phyloP scores from a whole-genome alignment of 768 basidiomycete genomes.

The Kwoniella pini region DNA sequence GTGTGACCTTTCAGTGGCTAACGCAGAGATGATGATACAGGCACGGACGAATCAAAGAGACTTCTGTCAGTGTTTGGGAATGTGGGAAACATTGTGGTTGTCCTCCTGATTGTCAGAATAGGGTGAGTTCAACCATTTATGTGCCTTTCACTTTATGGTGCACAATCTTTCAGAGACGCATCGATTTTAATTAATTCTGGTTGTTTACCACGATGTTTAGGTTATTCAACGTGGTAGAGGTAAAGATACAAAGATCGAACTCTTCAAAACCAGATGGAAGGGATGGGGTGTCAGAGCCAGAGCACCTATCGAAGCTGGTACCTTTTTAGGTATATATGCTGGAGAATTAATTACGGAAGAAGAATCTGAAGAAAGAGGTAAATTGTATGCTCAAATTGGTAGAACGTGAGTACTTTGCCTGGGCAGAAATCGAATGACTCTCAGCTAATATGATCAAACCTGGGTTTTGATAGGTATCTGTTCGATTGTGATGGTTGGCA shows the following conservation, averaged over 20 bases:
- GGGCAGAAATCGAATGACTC: too few species aligned
- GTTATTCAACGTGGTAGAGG: slow-evolving; percentile 80
- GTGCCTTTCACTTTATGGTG: too few species aligned
- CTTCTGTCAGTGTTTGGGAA: slow-evolving; percentile 64
- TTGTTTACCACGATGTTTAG: too few species aligned
- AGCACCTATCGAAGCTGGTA: slow-evolving; percentile 65
- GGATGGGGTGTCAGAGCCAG: slow-evolving; percentile 84
- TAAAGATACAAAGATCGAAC: slow-evolving; percentile 64
- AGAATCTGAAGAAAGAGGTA: slow-evolving; percentile 68
- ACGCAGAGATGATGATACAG: slow-evolving; percentile 21
- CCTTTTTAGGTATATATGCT: slow-evolving; percentile 79
- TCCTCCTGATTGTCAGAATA: slow-evolving; percentile 75
- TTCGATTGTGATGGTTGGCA: slow-evolving; percentile 80
- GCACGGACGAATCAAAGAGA: slow-evolving; percentile 61
- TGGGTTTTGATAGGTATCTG: slow-evolving; percentile 63
- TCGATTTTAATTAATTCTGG: too few species aligned
- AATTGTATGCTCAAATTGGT: slow-evolving; percentile 57
- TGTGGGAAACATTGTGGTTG: slow-evolving; percentile 82
- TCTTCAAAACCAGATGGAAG: slow-evolving; percentile 65
- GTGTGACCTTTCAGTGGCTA: too few species aligned
- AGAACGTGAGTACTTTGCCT: slow-evolving; percentile 39
- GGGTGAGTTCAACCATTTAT: slow-evolving; percentile 60
- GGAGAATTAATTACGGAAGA: slow-evolving; percentile 76
- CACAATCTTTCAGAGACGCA: too few species aligned
- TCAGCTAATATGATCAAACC: background rate